Evolutionary conservation across 495 filamentous ascomycete genomes (phyloP), one percentile per base, ranked within the genome.

Genomic region (Hypomontagnella monticulosa): DNA sequence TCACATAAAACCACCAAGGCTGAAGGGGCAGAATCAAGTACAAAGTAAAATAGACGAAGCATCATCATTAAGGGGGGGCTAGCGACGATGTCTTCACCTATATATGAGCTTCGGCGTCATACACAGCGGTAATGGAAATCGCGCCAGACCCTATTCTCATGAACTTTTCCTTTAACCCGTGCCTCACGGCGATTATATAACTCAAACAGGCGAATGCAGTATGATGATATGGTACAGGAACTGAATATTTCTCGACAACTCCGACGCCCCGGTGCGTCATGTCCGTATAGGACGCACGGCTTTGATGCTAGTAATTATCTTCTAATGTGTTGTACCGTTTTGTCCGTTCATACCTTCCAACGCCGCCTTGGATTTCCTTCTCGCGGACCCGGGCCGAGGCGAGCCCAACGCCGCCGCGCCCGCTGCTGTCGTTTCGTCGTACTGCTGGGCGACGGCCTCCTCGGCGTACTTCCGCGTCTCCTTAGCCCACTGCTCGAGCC

Each of bases 401-500:
- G 70, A 53, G 52, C 61, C 61, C 18, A 19, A n/a, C n/a, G n/a
- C 18, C 16, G 55, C 59, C 43, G 68, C 66, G 54, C 62, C 60
- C 4, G 56, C 58, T 38, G 66, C 69, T 1, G 71, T 69, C 10
- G 55, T 60, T 14, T 66, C 66, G 49, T 73, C 71, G 12, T 64
- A 73, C 34, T 71, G 63, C 36, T 74, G 66, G 44, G 67, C 49
- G 41, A 74, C 71, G 0, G 71, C 71, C 32, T 74, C 57, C 52
- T 76, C 70, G 2, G 77, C 79, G 12, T 73, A 72, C 46, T 74
- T 76, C 19, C 78, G 56, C 20, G 85, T 76, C 51, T 83, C 80
- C 50, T 81, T 82, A 48, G 81, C 84, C 87, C 88, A 89, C 49
- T 84, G 80, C 6, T 84, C 86, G 20, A 91, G 77, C 34, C 85